These are phyloP conservation scores for Nissolia schottii DNA, from an alignment of 306 rosid genomes.

Conservation along the genomic window DNA sequence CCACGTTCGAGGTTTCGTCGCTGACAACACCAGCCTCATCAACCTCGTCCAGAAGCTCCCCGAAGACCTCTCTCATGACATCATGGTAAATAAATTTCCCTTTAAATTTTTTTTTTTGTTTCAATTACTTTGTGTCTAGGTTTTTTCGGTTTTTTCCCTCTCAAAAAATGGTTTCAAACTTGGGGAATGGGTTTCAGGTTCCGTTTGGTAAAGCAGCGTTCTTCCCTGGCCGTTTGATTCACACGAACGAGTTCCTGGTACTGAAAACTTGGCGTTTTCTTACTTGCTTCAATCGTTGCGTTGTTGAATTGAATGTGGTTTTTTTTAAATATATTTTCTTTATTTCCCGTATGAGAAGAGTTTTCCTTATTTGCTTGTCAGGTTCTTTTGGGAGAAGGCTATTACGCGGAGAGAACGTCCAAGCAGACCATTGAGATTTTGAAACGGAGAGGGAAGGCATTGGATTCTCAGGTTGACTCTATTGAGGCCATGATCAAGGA, in stretches of 20 bases:
- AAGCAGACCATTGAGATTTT: conserved; percentile 75
- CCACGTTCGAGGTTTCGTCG: conserved; percentile 46
- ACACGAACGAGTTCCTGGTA: conserved; percentile 89
- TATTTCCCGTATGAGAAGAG: neutral
- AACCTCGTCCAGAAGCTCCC: conserved; percentile 80
- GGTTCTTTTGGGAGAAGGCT: conserved; percentile 94
- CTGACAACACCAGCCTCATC: conserved; percentile 60
- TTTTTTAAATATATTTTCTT: neutral
- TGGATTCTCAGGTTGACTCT: conserved; percentile 69
- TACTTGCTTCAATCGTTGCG: neutral
- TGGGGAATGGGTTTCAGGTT: conserved; percentile 42
- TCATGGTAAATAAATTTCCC: conserved; percentile 47
- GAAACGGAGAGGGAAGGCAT: conserved; percentile 62
- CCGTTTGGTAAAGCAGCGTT: conserved; percentile 96
- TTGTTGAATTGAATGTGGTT: neutral
- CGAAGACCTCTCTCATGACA: conserved; percentile 69
- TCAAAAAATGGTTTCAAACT: neutral
- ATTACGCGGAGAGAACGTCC: conserved; percentile 72
- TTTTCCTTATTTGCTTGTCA: conserved; percentile 19
- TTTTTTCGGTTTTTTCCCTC: neutral
- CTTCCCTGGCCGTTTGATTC: conserved; percentile 86
- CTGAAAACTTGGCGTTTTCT: neutral
- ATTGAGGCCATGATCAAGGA: conserved; percentile 56
- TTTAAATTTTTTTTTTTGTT: neutral
- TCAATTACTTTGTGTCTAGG: no score